These are phyloP conservation scores for Drosera spatulata DNA, from an alignment of 179 eudicot species.

Conservation along the genomic window DNA sequence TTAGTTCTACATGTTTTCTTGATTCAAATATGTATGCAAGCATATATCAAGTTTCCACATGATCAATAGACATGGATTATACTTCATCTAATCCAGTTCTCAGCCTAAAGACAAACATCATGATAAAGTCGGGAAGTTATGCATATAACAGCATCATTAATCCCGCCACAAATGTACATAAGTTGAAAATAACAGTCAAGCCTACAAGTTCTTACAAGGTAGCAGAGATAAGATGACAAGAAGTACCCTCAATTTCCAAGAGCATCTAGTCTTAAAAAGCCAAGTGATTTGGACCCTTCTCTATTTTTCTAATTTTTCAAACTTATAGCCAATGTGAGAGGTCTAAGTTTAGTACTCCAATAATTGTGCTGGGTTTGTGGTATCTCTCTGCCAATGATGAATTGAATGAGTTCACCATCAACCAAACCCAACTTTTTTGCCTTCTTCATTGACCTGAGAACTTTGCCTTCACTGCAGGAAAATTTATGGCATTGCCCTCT, in stretches of 20 bases:
- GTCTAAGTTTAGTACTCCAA: neutral
- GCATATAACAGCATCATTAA: too few relatives aligned
- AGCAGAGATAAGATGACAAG: neutral
- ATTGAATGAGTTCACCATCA: conserved; percentile 13
- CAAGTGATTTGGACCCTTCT: conserved; percentile 20
- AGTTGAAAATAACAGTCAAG: neutral
- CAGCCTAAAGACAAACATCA: too few relatives aligned
- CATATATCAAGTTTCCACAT: too few relatives aligned
- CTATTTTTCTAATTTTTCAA: neutral
- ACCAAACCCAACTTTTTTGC: conserved; percentile 20
- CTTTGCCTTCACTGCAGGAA: conserved; percentile 18
- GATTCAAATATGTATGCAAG: too few relatives aligned
- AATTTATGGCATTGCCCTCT: neutral
- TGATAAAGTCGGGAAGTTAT: too few relatives aligned
- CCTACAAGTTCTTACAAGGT: conserved; percentile 1
- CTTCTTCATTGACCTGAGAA: conserved; percentile 33
- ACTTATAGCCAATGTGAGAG: neutral
- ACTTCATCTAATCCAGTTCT: too few relatives aligned
- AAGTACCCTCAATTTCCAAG: conserved; percentile 11
- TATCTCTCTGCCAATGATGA: conserved; percentile 8
- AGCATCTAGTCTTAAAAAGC: conserved; percentile 16
- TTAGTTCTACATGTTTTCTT: neutral
- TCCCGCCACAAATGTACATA: too few relatives aligned
- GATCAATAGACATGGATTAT: too few relatives aligned
- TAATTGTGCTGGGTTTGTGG: neutral